Percentiles rank a stretch among this genome's conserved stretches.
Conservation (phyloP, 495 filamentous ascomycete species). For the Geopyxis carbonaria region DNA sequence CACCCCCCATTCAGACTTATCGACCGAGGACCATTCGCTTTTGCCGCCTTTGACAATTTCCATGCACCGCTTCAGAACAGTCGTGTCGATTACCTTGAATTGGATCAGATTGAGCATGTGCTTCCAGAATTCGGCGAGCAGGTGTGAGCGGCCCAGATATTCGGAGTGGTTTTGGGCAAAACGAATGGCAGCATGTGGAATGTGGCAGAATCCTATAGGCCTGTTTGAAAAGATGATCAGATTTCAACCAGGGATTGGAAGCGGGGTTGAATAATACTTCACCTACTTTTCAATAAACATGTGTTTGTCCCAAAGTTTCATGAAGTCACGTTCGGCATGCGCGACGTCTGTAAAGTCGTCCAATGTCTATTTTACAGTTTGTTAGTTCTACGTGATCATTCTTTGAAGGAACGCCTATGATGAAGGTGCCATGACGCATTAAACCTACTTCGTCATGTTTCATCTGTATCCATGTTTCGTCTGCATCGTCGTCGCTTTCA, state of each 20-base stretch:
- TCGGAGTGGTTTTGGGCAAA: conserved; percentile 15
- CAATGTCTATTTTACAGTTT: conserved; percentile 19
- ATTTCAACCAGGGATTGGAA: conserved; percentile 1
- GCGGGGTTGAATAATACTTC: too few species aligned
- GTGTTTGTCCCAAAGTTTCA: conserved; percentile 24
- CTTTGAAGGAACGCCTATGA: conserved; percentile 1
- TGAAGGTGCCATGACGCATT: conserved; percentile 1
- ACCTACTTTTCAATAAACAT: too few species aligned
- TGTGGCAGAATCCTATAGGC: conserved; percentile 17
- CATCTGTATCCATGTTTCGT: conserved; percentile 22
- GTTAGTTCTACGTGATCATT: background rate
- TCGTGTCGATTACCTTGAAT: conserved; percentile 18
- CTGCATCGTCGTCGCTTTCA: conserved; percentile 25
- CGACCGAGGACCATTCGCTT: conserved; percentile 18
- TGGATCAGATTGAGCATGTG: conserved; percentile 22
- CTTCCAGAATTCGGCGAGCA: conserved; percentile 24
- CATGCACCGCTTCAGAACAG: conserved; percentile 19
- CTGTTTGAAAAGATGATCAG: conserved; percentile 4
- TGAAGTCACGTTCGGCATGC: conserved; percentile 18
- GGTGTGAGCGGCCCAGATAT: conserved; percentile 10
- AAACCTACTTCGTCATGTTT: conserved; percentile 24
- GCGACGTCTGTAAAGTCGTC: conserved; percentile 23
- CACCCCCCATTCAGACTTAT: conserved; percentile 10
- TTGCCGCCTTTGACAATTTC: conserved; percentile 16
- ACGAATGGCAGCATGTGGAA: conserved; percentile 19